These are phyloP conservation scores for Dendrostoma leiphaemia DNA, from an alignment of 2,329 filamentous ascomycete genomes.

Conservation along the genomic window DNA sequence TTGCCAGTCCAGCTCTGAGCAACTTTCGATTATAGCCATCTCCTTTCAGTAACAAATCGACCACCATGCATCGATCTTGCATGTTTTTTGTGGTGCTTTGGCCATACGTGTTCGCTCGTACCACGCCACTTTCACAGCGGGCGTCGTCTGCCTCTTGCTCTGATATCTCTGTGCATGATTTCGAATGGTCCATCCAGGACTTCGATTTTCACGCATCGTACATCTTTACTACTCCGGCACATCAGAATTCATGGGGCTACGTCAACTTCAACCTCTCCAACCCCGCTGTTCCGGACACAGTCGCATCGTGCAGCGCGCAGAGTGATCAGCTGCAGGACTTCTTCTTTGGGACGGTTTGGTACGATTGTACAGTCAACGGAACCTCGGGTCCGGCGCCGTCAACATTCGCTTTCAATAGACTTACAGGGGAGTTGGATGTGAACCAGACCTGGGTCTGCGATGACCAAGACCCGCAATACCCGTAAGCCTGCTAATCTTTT, in stretches of 20 bases:
- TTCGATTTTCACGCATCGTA: conserved; percentile 50
- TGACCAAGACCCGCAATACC: conserved; percentile 35
- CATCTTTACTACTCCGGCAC: conserved; percentile 48
- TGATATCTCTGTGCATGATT: conserved; percentile 29
- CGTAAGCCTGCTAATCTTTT: conserved; percentile 27
- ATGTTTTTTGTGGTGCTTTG: not conserved
- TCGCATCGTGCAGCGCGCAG: conserved; percentile 35
- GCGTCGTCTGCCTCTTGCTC: conserved; percentile 29
- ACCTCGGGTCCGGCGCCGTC: conserved; percentile 27
- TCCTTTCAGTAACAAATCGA: not conserved
- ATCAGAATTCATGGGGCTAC: conserved; percentile 47
- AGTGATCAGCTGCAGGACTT: conserved; percentile 45
- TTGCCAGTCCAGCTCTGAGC: too few species aligned
- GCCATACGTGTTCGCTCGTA: conserved; percentile 15
- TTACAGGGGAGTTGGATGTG: conserved; percentile 35
- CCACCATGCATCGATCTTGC: conserved; percentile 1
- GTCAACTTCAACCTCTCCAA: conserved; percentile 50
- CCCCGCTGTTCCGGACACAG: conserved; percentile 36
- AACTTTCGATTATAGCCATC: not conserved
- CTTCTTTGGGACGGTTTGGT: conserved; percentile 46
- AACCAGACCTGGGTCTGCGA: conserved; percentile 50
- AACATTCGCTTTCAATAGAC: conserved; percentile 41
- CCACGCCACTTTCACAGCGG: conserved; percentile 21
- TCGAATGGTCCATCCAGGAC: conserved; percentile 39
- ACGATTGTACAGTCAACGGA: conserved; percentile 38